Evolutionary conservation across 129 eudicot genomes (phyloP).

Genomic region (Centrapalus pauciflorus): DNA sequence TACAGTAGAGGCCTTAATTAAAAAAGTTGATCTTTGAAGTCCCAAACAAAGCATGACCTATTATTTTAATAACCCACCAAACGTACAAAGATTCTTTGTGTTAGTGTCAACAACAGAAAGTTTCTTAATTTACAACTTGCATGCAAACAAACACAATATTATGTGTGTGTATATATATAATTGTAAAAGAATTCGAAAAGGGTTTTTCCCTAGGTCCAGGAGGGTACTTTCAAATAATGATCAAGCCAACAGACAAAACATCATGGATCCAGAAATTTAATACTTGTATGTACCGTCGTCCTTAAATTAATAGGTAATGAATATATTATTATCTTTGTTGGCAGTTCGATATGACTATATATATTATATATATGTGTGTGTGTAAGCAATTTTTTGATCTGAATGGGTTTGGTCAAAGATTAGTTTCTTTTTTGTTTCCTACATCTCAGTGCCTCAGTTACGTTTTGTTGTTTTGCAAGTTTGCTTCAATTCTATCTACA

Average conservation of each 20-base stretch:
- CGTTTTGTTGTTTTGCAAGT: background rate
- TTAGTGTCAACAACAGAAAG: conserved; percentile 23
- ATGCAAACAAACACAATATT: conserved; percentile 12
- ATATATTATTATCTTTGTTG: too few species aligned
- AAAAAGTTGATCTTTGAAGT: conserved; percentile 24
- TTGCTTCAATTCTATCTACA: conserved; percentile 11
- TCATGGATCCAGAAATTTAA: conserved; percentile 12
- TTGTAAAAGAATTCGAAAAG: conserved; percentile 16
- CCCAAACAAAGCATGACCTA: background rate
- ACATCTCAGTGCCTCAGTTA: background rate
- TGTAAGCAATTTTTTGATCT: background rate
- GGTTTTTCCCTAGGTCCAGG: conserved; percentile 21
- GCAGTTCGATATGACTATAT: too few species aligned
- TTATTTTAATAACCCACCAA: conserved; percentile 17
- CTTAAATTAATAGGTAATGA: too few species aligned
- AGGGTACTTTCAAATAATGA: conserved; percentile 6
- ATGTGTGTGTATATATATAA: background rate
- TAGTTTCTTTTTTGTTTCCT: conserved; percentile 3
- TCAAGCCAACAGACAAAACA: conserved; percentile 16
- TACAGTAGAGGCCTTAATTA: conserved; percentile 4
- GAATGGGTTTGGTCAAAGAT: conserved; percentile 6
- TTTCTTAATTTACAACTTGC: conserved; percentile 2
- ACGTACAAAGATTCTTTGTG: conserved; percentile 22
- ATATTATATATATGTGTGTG: background rate
- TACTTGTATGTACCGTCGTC: too few species aligned